Base-by-base conservation (phyloP, 495 filamentous ascomycete genomes). In the Talaromyces proteolyticus region DNA sequence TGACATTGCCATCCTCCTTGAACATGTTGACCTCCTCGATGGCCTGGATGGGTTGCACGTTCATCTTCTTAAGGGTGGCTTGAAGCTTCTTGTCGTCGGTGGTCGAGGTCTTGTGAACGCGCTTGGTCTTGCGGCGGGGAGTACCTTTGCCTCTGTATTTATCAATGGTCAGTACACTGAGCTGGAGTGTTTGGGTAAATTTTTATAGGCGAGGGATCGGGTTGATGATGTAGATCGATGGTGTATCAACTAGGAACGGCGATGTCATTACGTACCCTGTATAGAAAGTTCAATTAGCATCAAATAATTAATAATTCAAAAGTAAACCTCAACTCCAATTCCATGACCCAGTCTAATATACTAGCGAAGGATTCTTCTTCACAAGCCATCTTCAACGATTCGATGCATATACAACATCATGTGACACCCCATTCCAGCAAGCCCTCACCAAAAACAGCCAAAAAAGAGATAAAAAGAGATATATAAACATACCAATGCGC, bases 21-120 rank as follows among this genome's bases (percentile, higher is more conserved):
- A 97, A 97, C 94, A 97, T 98, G 83, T 98, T 98, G 66, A 98
- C 93, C 77, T 98, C 93, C 82, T 98, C 93, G 60, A 98, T 97
- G 50, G 86, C 89, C 79, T 95, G 91, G 75, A 98, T 96, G 62
- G 93, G 90, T 78, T 93, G 90, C 47, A 91, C 88, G 72, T 90
- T 93, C 70, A 95, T 81, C 81, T 95, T 95, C 85, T 94, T 95
- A 36, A 95, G 77, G 49, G 90, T 76, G 38, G 86, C 81, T 76
- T 98, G 93, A 29, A 98, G 88, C 82, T 98, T 98, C 86, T 96
- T 97, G 84, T 98, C 93, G 68, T 98, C 93, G 64, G 85, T 89
- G 68, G 84, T 86, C 56, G 86, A 84, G 67, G 81, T 87, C 70
- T 91, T 88, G 72, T 91, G 87, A 47, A 93, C 88, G 76, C 95